These are phyloP conservation scores for Metrosideros polymorpha DNA, from an alignment of 441 rosid genomes.

Conservation along the genomic window DNA sequence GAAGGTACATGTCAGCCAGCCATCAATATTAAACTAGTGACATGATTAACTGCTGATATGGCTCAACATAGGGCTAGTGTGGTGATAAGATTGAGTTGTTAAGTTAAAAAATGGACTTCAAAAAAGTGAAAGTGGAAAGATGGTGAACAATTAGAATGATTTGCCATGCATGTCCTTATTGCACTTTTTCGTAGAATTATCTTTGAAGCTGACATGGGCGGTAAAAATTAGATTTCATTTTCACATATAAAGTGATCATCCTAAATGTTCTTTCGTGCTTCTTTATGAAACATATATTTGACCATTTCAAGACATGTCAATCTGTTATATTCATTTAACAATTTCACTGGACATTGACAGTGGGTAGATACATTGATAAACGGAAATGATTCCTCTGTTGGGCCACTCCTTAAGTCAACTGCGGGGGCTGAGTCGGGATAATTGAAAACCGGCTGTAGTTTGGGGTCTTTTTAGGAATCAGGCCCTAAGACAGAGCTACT, in stretches of 20 bases:
- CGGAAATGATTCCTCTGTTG: not conserved
- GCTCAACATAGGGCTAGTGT: not conserved
- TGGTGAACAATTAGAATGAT: not conserved
- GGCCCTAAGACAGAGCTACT: not conserved
- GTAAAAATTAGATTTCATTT: not conserved
- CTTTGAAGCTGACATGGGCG: not conserved
- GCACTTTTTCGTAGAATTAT: not conserved
- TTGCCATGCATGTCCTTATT: not conserved
- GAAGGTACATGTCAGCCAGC: not conserved
- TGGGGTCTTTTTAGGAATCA: not conserved
- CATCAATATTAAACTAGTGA: not conserved
- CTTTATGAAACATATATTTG: not conserved
- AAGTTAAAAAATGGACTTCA: not conserved
- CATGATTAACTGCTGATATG: not conserved
- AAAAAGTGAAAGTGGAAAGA: not conserved
- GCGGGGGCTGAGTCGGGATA: not conserved
- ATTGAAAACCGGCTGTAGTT: not conserved
- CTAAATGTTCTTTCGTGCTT: not conserved
- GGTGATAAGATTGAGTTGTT: not conserved
- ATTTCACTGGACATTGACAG: not conserved
- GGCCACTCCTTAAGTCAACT: not conserved
- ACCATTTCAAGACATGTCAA: not conserved
- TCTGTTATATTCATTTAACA: not conserved
- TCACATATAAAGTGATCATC: not conserved
- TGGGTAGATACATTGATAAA: not conserved